These are phyloP conservation scores for Hanseniaspora lindneri DNA, from an alignment of 805 yeast species.

Conservation along the genomic window DNA sequence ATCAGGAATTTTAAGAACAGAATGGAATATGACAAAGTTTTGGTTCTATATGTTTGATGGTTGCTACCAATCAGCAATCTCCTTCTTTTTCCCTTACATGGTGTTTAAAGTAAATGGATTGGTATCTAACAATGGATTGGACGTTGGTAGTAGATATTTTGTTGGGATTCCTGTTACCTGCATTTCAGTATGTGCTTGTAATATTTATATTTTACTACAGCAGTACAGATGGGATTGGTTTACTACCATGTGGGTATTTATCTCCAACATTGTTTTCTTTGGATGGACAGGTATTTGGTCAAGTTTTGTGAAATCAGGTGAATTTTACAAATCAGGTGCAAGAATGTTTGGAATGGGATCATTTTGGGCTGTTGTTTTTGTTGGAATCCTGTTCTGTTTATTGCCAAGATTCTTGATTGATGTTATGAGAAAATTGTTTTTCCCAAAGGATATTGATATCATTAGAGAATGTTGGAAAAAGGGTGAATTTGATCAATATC, in stretches of 20 bases:
- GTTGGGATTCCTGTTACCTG: constrained; percentile 58
- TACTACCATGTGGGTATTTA: constrained; percentile 39
- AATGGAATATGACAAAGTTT: constrained; percentile 60
- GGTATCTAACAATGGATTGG: constrained; percentile 43
- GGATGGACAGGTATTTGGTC: constrained; percentile 80
- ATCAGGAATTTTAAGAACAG: constrained; percentile 58
- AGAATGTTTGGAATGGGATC: constrained; percentile 48
- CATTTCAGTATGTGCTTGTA: constrained; percentile 57
- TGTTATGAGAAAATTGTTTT: constrained; percentile 38
- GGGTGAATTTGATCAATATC: constrained; percentile 60
- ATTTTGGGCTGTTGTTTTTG: constrained; percentile 57
- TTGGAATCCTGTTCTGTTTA: constrained; percentile 53
- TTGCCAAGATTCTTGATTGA: constrained; percentile 58
- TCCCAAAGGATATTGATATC: constrained; percentile 61
- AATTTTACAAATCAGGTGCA: constrained; percentile 56
- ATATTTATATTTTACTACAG: constrained; percentile 51
- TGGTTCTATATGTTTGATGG: constrained; percentile 69
- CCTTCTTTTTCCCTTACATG: constrained; percentile 64
- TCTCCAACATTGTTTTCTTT: constrained; percentile 50
- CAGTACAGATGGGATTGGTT: constrained; percentile 79
- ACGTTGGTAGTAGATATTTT: constrained; percentile 59
- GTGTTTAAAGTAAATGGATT: constrained; percentile 35
- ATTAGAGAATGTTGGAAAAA: constrained; percentile 55
- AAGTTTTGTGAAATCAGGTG: constrained; percentile 39
- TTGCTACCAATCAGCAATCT: constrained; percentile 56